Base-by-base conservation (phyloP, 768 basidiomycete species). In the Pleurotus platypus region DNA sequence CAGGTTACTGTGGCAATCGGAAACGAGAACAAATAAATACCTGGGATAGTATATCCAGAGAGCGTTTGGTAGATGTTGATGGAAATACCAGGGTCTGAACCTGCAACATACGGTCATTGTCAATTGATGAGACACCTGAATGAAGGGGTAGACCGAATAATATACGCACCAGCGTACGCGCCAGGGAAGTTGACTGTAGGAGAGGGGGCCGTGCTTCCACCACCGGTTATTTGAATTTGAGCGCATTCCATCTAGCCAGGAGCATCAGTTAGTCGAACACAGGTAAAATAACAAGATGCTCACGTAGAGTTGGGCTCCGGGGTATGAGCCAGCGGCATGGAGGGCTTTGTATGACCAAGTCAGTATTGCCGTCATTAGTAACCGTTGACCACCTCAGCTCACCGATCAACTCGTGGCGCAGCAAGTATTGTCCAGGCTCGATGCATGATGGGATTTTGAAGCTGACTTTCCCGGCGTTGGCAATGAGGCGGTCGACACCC, bases 241-340 rank as follows among this genome's bases (percentile, higher is more conserved):
- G 74, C 79, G 51, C 79, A 81, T 56, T 75, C 74, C 76, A 79
- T 77, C 76, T 79, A 51, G 42, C 40, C 11, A 27, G 4, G 11
- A 27, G 24, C 4, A 26, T 26, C 24, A 26, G 11, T 49, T 5
- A 16, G 15, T 45, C 38, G n/a, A 13, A 15, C 46, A 61, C 12
- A 38, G n/a, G 2, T 35, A 18, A 54, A 38, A 9, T 45, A 8
- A 5, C 1, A 11, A 26, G 8, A 46, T 15, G 65, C 72, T 47
- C 56, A 78, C 81, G 61, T 83, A 85, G 70, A 85, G 71, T 57
- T 84, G 81, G n/a, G 83, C 83, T 35, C 83, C 82, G 26, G 80
- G 81, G 62, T 81, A 82, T 13, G 60, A 70, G 4, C 60, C 55
- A 0, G 78, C 79, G 16, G 66, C 76, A 59, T 78, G 80, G 37